Evolutionary conservation across 2,329 filamentous ascomycete genomes (phyloP), one percentile per base, ranked within the genome.

Genomic region (Nigrograna mackinnonii): DNA sequence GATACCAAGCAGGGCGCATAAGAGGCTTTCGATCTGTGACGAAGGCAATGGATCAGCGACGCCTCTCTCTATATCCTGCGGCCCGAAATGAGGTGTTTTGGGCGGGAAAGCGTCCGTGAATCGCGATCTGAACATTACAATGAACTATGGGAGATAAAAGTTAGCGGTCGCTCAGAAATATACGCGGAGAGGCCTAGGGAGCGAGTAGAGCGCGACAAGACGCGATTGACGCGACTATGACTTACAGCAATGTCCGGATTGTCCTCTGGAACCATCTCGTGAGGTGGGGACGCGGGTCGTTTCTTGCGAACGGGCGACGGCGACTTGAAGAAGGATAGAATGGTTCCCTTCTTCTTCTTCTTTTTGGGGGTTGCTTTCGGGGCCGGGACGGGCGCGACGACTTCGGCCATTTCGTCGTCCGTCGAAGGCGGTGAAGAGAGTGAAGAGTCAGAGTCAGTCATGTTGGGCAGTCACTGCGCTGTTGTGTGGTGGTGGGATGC

Each of bases 91-190:
- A 53, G 89, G 79, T 24, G 95, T 79, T 22, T 90, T 94, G 69
- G 91, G 87, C 35, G 91, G 87, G 55, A 99, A 94, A 47, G 84
- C 87, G 47, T 96, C 91, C 71, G 81, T 85, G 71, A 99, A 97
- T 63, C 94, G 89, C 70, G 88, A 87, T 68, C 92, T 85, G 73
- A 97, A 99, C 89, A 96, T 96, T 55, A 97, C 90, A 70, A 99
- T 89, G 73, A 99, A 96, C 90, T 96, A 43, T 37, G 37, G 32
- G 21, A 47, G 55, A 57, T 56, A 61, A 62, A 54, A 42, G 49
- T 69, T 59, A 69, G 64, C 58, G 30, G 33, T 39, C 37, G 21
- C 55, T 43, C 44, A 49, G 49, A 57, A 48, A 54, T 45, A 46
- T 39, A 57, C 52, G 57, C 49, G 60, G 50, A 55, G 54, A 46